A percentile compares a stretch with the other conserved stretches of the same genome.
Evolutionary conservation across 1,284 basidiomycete species (phyloP).

Genomic region (Stereum hirsutum): DNA sequence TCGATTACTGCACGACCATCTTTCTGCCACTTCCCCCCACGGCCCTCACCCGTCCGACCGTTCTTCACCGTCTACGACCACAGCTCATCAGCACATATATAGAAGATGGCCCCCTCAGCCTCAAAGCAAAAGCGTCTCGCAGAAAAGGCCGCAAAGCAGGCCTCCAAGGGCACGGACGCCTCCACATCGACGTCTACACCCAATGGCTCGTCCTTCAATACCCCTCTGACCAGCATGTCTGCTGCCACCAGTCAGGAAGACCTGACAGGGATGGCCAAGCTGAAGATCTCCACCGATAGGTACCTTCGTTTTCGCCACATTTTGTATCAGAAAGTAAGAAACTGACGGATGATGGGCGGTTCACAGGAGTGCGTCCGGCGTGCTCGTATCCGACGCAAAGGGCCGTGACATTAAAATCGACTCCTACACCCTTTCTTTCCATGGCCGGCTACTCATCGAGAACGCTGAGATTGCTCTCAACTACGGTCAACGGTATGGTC

Average conservation of each 20-base stretch:
- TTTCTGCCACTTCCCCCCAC: too few relatives aligned
- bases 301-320: conserved; percentile 22
- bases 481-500: conserved; percentile 93
- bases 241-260: conserved; percentile 73
- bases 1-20: too few relatives aligned
- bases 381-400: conserved; percentile 88
- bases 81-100: too few relatives aligned
- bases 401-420: conserved; percentile 97
- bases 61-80: conserved; percentile 7
- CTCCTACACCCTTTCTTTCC: conserved; percentile 93
- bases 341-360: too few relatives aligned
- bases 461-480: conserved; percentile 84
- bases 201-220: conserved; percentile 54
- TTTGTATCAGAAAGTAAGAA: too few relatives aligned
- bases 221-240: conserved; percentile 71
- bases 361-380: conserved; percentile 78
- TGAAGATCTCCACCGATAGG: conserved; percentile 84
- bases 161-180: conserved; percentile 38
- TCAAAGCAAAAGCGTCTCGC: conserved; percentile 84
- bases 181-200: conserved; percentile 43
- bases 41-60: conserved; percentile 1
- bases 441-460: conserved; percentile 91
- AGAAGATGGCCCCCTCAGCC: conserved; percentile 74
- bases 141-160: conserved; percentile 80
- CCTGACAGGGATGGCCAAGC: conserved; percentile 76